Evolutionary conservation across 2,329 filamentous ascomycete genomes (phyloP), one percentile per base, ranked within the genome.

Genomic region (Trichocomaceae sp.): DNA sequence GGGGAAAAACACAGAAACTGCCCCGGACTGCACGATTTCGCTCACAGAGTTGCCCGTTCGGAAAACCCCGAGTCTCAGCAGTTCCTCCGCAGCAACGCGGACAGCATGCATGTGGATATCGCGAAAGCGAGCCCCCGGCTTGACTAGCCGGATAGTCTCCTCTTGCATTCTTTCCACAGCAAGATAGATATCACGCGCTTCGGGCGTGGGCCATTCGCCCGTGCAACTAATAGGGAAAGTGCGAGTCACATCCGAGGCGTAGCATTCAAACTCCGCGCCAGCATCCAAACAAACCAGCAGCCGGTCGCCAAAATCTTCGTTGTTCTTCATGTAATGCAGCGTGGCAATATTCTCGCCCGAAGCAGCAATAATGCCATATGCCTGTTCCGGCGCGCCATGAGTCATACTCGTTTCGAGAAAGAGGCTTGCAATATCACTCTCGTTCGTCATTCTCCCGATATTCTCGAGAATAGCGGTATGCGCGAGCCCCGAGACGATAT

Each of bases 111-210:
- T 72, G 67, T 96, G 90, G 2, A 95, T 81, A 50, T 89, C 84
- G 49, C 95, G 87, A 86, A 90, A 96, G 22, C 81, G 66, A 0
- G 89, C 83, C 29, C 87, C 90, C 15, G 82, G 84, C 65, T 85
- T 87, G 60, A 95, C 81, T 62, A 84, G 78, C 3, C 75, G 79
- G 60, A 88, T 92, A 64, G 84, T 88, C 59, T 88, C 83, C 31
- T 83, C 79, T 71, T 96, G 91, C 91, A 96, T 97, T 63, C 83
- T 79, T 47, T 90, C 80, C 0, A 96, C 92, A 39, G 95, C 83
- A 60, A 87, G 81, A 74, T 95, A 95, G 58, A 95, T 87, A 59
- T 84, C 78, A 62, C 83, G 79, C 49, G 83, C 85, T 69, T 92
- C 84, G 47, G 80, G 73, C 54, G 81, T 85, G 19, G 71, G 68